Conservation (phyloP, 2,329 filamentous ascomycete species). For the Calonectria hawksworthii region DNA sequence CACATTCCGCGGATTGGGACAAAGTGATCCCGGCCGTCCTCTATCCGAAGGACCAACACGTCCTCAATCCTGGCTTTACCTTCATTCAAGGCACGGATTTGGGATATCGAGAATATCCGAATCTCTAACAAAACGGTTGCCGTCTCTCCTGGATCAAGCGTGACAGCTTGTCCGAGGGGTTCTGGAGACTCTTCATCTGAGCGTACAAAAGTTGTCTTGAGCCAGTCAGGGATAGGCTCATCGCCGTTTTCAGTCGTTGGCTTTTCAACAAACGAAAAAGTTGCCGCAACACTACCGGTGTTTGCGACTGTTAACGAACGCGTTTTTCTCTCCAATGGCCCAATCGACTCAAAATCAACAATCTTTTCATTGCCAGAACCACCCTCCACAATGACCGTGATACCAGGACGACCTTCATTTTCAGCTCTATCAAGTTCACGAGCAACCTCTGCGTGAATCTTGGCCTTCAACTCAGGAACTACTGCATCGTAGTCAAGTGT, state of each 20-base stretch:
- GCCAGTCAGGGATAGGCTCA: constrained; percentile 71
- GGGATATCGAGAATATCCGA: constrained; percentile 72
- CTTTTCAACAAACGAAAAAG: constrained; percentile 83
- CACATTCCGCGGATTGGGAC: constrained; percentile 84
- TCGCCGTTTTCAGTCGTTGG: constrained; percentile 65
- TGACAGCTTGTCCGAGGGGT: constrained; percentile 65
- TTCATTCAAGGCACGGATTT: constrained; percentile 80
- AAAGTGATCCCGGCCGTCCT: constrained; percentile 91
- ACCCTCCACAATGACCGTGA: constrained; percentile 85
- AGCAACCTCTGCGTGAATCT: constrained; percentile 88
- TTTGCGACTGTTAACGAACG: constrained; percentile 89
- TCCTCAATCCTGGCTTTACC: constrained; percentile 79
- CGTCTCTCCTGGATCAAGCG: constrained; percentile 87
- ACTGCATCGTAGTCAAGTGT: constrained; percentile 88
- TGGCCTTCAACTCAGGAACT: constrained; percentile 85
- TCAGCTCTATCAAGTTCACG: constrained; percentile 90
- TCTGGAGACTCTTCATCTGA: constrained; percentile 51
- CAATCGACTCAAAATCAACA: constrained; percentile 84
- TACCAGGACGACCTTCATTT: constrained; percentile 86
- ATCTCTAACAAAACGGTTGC: constrained; percentile 78
- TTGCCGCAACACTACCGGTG: constrained; percentile 86
- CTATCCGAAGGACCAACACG: constrained; percentile 87
- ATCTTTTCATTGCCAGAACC: constrained; percentile 61
- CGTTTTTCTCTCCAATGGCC: constrained; percentile 75
- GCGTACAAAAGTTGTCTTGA: constrained; percentile 75